These are phyloP conservation scores for Ocimum tenuiflorum DNA, from an alignment of 257 asterid genomes.

Conservation along the genomic window DNA sequence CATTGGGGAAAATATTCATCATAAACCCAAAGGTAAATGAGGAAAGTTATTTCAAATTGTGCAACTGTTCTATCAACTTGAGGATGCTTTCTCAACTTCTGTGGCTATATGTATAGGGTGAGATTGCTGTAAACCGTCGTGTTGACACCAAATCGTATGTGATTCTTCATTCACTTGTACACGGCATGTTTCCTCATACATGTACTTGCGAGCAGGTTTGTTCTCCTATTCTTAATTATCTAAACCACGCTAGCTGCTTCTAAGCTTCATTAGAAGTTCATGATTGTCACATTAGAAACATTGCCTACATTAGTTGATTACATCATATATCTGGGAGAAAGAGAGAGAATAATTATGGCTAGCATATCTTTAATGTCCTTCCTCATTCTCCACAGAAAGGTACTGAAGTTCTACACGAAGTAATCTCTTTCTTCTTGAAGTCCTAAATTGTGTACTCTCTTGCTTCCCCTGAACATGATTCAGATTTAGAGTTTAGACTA, in stretches of 20 bases:
- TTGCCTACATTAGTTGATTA: too few species aligned
- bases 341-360: too few species aligned
- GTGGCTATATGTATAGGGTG: conserved; percentile 53
- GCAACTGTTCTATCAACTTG: background rate
- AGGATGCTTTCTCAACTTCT: background rate
- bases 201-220: conserved; percentile 65
- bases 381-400: too few species aligned
- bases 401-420: too few species aligned
- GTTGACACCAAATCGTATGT: conserved; percentile 63
- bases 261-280: too few species aligned
- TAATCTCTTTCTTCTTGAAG: too few species aligned
- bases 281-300: too few species aligned
- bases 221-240: background rate
- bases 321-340: too few species aligned
- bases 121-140: conserved; percentile 66
- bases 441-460: too few species aligned
- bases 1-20: conserved; percentile 79
- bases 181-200: conserved; percentile 71
- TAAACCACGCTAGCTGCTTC: too few species aligned
- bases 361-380: too few species aligned
- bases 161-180: conserved; percentile 63
- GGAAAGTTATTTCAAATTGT: background rate
- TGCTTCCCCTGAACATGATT: background rate
- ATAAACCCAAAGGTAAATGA: conserved; percentile 75
- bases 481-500: background rate